phyloP scores from a whole-genome alignment of 495 filamentous ascomycete species.

The Tuber microsphaerosporum region DNA sequence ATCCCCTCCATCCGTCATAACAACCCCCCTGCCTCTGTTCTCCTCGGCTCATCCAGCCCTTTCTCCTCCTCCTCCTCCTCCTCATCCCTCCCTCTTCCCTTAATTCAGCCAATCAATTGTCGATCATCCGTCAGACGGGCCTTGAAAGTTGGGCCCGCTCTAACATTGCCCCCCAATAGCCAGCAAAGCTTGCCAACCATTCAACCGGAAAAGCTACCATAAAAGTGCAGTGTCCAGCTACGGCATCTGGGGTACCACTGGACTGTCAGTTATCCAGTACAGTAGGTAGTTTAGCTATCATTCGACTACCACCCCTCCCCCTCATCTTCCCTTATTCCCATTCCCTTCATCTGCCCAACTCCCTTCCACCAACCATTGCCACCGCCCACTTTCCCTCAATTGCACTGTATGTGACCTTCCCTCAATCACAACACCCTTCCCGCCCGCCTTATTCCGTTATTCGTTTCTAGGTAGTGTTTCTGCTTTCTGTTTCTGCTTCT shows the following conservation, averaged over 20 bases:
- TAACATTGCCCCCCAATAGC: neutral
- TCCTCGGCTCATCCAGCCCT: slow-evolving; percentile 1
- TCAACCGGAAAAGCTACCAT: neutral
- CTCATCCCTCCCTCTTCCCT: slow-evolving; percentile 7
- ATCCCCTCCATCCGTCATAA: slow-evolving; percentile 21
- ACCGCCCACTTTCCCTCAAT: slow-evolving; percentile 28
- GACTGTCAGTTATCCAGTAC: neutral
- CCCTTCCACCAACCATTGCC: slow-evolving; percentile 22
- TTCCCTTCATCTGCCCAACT: slow-evolving; percentile 31
- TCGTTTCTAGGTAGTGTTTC: neutral
- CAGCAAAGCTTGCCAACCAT: neutral
- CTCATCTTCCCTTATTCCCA: slow-evolving; percentile 32
- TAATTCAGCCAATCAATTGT: slow-evolving; percentile 22
- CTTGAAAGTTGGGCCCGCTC: neutral
- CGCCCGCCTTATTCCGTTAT: slow-evolving; percentile 37
- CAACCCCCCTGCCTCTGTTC: neutral
- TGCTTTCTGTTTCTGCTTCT: slow-evolving; percentile 24
- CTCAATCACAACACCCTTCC: slow-evolving; percentile 21
- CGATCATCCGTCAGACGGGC: neutral
- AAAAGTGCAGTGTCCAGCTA: neutral
- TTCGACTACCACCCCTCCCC: slow-evolving; percentile 10
- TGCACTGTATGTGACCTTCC: slow-evolving; percentile 28
- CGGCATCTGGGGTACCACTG: neutral
- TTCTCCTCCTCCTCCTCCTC: neutral
- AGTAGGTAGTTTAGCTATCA: neutral